Conservation (phyloP, 1,284 basidiomycete genomes). For the Takashimella koratensis region DNA sequence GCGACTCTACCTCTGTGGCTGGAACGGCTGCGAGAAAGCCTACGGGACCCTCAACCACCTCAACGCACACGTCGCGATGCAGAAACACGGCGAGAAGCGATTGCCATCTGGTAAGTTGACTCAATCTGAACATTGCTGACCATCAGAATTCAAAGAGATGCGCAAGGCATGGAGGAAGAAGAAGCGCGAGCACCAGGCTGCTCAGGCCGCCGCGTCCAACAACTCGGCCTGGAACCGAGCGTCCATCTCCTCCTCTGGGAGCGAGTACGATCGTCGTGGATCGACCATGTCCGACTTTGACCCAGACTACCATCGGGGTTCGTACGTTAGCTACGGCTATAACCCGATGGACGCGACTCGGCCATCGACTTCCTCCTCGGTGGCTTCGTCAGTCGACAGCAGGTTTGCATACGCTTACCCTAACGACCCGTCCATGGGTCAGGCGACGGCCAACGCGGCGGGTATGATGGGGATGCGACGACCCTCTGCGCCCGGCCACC, state of each 20-base stretch:
- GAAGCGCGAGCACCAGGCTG: conserved; percentile 67
- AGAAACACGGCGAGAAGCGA: conserved; percentile 56
- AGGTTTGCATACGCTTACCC: background rate
- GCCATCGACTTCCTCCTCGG: conserved; percentile 19
- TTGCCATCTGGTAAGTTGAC: conserved; percentile 51
- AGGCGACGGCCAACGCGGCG: conserved; percentile 4
- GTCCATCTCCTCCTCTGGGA: conserved; percentile 20
- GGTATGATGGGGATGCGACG: conserved; percentile 9
- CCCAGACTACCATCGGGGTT: conserved; percentile 8
- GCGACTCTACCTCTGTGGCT: conserved; percentile 55
- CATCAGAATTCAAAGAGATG: conserved; percentile 91
- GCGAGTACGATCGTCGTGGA: background rate
- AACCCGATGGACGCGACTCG: background rate
- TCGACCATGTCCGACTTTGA: conserved; percentile 23
- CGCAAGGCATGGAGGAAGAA: conserved; percentile 91
- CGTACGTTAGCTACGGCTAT: background rate
- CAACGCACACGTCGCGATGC: conserved; percentile 57
- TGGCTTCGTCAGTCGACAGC: conserved; percentile 23
- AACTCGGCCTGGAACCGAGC: conserved; percentile 15
- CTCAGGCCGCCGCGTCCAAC: conserved; percentile 24
- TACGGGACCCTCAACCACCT: conserved; percentile 57
- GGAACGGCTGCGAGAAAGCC: conserved; percentile 55
- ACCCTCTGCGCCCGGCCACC: conserved; percentile 25
- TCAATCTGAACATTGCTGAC: background rate
- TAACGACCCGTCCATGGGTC: conserved; percentile 6